phyloP scores from a whole-genome alignment of 805 yeast species.

The Starmera dryadoides region DNA sequence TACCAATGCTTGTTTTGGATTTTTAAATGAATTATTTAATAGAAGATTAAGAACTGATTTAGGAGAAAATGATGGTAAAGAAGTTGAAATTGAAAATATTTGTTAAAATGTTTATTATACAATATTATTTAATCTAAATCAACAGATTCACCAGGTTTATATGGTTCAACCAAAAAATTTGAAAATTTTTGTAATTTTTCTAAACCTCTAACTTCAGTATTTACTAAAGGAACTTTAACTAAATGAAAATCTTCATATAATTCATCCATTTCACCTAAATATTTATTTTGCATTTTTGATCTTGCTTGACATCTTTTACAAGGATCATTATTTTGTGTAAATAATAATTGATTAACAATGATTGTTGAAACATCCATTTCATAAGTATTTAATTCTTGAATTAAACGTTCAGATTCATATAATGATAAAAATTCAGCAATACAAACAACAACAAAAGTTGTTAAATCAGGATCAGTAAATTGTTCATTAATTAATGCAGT shows the following conservation, averaged over 20 bases:
- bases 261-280: slow-evolving; percentile 91
- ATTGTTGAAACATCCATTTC: slow-evolving; percentile 96
- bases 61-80: slow-evolving; percentile 53
- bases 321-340: slow-evolving; percentile 66
- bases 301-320: slow-evolving; percentile 91
- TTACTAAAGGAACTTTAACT: slow-evolving; percentile 91
- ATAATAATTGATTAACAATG: slow-evolving; percentile 88
- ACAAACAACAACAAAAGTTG: slow-evolving; percentile 95
- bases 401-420: slow-evolving; percentile 96
- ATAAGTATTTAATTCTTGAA: slow-evolving; percentile 90
- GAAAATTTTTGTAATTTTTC: slow-evolving; percentile 81
- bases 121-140: slow-evolving; percentile 8
- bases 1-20: slow-evolving; percentile 58
- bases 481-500: slow-evolving; percentile 89
- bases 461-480: slow-evolving; percentile 91
- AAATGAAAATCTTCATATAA: slow-evolving; percentile 95
- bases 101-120: slow-evolving; percentile 32
- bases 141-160: slow-evolving; percentile 44
- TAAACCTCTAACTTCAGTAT: slow-evolving; percentile 91
- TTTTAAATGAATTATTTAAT: slow-evolving; percentile 64
- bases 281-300: slow-evolving; percentile 93
- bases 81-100: slow-evolving; percentile 48
- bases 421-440: slow-evolving; percentile 93
- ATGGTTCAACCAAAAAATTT: slow-evolving; percentile 69
- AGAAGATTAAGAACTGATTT: slow-evolving; percentile 59